A percentile compares a stretch with the other conserved stretches of the same genome.
phyloP scores from a whole-genome alignment of 768 basidiomycete species.

The Cubamyces sp. region DNA sequence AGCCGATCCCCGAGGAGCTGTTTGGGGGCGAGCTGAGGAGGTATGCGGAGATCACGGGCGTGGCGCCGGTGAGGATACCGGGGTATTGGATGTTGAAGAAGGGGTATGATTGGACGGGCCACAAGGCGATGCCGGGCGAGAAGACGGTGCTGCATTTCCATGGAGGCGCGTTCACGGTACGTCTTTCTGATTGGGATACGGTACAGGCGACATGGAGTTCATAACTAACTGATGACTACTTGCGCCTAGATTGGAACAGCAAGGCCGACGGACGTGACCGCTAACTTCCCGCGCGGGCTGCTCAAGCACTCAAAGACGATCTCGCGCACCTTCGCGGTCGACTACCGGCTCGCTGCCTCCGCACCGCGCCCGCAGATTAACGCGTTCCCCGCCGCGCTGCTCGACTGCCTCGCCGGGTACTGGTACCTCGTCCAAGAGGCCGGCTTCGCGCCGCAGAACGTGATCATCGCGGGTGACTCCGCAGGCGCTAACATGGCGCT shows the following conservation, averaged over 20 bases:
- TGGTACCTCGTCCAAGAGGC: constrained; percentile 63
- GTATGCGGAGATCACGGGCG: constrained; percentile 14
- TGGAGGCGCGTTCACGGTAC: constrained; percentile 23
- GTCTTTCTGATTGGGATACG: background rate
- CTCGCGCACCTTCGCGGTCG: constrained; percentile 60
- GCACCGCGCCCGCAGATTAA: constrained; percentile 45
- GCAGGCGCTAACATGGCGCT: constrained; percentile 77
- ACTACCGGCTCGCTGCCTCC: constrained; percentile 68
- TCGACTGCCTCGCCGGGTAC: constrained; percentile 79
- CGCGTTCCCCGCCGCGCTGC: constrained; percentile 75
- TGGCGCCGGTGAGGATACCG: constrained; percentile 6
- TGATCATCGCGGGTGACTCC: constrained; percentile 75
- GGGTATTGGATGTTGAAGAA: constrained; percentile 29
- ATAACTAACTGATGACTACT: no score
- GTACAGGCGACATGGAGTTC: background rate
- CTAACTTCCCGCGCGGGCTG: constrained; percentile 50
- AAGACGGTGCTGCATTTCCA: constrained; percentile 26
- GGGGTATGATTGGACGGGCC: constrained; percentile 20
- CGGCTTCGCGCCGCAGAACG: constrained; percentile 59
- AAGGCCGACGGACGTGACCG: constrained; percentile 54
- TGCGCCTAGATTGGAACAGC: constrained; percentile 46
- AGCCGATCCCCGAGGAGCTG: constrained; percentile 10
- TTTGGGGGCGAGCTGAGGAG: constrained; percentile 2
- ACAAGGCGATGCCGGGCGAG: constrained; percentile 31
- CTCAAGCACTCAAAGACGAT: constrained; percentile 49